Evolutionary conservation across 345 rosid genomes (phyloP).

Genomic region (Eucalyptus curtisii): DNA sequence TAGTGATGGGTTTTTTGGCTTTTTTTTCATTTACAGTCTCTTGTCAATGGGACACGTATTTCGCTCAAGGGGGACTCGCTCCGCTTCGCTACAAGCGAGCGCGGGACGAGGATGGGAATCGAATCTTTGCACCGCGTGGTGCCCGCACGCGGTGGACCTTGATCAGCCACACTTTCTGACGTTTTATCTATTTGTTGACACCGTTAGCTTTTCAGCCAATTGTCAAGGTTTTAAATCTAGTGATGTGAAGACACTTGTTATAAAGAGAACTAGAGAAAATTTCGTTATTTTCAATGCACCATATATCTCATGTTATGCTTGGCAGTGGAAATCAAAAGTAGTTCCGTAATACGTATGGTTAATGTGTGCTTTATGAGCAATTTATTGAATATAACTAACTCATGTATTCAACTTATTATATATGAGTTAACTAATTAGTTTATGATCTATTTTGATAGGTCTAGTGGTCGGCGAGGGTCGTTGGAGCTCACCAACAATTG

Average conservation of each 20-base stretch:
- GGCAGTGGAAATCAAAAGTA: not conserved
- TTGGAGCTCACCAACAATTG: fast-evolving
- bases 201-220: not conserved
- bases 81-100: not conserved
- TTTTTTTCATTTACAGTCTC: not conserved
- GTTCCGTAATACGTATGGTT: not conserved
- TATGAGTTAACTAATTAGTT: too few relatives aligned
- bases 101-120: not conserved
- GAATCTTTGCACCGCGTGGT: not conserved
- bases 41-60: not conserved
- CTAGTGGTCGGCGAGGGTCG: fast-evolving
- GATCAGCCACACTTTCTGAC: not conserved
- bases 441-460: not conserved
- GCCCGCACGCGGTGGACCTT: not conserved
- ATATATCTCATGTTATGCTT: not conserved
- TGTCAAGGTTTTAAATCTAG: not conserved
- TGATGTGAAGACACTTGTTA: not conserved
- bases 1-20: not conserved
- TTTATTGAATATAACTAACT: too few relatives aligned
- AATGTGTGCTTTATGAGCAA: too few relatives aligned
- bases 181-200: not conserved
- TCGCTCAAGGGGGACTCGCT: not conserved
- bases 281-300: not conserved
- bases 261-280: not conserved
- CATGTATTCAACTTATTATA: not conserved